A percentile compares a stretch with the other conserved stretches of the same genome.
These are phyloP conservation scores for Ananas comosus DNA, from an alignment of 176 grass and related monocot genomes.

Conservation along the genomic window DNA sequence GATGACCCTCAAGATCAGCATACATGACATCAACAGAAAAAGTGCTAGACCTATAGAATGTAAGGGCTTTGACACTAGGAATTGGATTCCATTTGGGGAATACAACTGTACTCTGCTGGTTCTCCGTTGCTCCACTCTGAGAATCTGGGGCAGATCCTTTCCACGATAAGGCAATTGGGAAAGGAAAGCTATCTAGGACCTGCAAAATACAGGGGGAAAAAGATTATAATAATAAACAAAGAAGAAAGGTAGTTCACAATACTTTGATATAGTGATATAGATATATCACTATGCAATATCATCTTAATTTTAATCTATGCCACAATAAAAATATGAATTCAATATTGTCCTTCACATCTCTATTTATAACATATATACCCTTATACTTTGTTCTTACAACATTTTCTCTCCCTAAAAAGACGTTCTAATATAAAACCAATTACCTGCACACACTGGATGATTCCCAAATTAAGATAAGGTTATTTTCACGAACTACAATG, in stretches of 20 bases:
- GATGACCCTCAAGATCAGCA: constrained; percentile 13
- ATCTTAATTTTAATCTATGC: too few relatives aligned
- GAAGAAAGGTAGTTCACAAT: background rate
- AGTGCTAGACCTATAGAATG: constrained; percentile 45
- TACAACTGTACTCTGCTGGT: constrained; percentile 38
- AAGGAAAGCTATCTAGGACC: constrained; percentile 79
- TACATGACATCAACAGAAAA: constrained; percentile 61
- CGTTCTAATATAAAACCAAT: too few relatives aligned
- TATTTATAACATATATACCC: too few relatives aligned
- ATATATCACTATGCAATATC: background rate
- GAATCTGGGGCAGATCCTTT: constrained; percentile 40
- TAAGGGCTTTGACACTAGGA: constrained; percentile 55
- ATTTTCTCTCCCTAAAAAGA: too few relatives aligned
- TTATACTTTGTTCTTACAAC: too few relatives aligned
- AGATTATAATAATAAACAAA: constrained; percentile 1
- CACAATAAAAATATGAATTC: too few relatives aligned
- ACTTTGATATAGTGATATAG: constrained; percentile 9
- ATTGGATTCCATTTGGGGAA: constrained; percentile 59
- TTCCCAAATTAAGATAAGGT: too few relatives aligned
- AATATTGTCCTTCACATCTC: too few relatives aligned
- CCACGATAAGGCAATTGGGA: constrained; percentile 67
- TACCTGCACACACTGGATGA: too few relatives aligned
- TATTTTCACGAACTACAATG: too few relatives aligned
- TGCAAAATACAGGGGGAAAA: constrained; percentile 16
- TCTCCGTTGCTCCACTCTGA: constrained; percentile 29